These are phyloP conservation scores for Mycosphaerella sp. DNA, from an alignment of 2,329 filamentous ascomycete genomes.

Conservation along the genomic window DNA sequence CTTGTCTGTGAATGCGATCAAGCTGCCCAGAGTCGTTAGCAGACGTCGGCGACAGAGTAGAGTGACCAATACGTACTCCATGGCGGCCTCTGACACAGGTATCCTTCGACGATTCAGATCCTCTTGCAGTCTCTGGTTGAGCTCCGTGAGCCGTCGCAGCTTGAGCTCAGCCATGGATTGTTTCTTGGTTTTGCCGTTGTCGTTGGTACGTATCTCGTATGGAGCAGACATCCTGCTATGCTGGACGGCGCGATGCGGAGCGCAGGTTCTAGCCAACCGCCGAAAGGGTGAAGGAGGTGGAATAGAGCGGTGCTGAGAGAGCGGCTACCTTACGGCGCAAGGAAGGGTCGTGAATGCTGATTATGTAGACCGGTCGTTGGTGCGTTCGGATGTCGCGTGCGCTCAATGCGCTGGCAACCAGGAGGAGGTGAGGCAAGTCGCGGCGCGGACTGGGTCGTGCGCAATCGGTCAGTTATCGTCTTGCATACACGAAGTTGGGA, in stretches of 20 bases:
- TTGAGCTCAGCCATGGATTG: constrained; percentile 99
- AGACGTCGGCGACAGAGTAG: not conserved
- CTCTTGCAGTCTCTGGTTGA: constrained; percentile 92
- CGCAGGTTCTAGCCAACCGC: not conserved
- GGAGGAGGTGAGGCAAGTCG: constrained; percentile 1
- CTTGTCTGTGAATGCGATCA: constrained; percentile 96
- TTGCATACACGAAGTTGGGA: not conserved
- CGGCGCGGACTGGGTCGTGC: not conserved
- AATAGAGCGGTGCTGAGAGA: not conserved
- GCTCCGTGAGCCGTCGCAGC: constrained; percentile 87
- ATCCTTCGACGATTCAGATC: constrained; percentile 93
- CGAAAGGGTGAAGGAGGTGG: not conserved
- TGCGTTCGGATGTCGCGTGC: constrained; percentile 7
- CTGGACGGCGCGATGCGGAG: not conserved
- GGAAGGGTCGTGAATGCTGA: not conserved
- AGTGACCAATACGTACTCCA: constrained; percentile 39
- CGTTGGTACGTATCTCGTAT: constrained; percentile 60
- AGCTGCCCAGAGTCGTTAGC: constrained; percentile 48
- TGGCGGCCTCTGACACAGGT: constrained; percentile 84
- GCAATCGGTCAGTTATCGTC: not conserved
- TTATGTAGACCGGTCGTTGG: not conserved
- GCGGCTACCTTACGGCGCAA: not conserved
- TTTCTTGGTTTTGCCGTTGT: constrained; percentile 79
- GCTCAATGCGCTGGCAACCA: constrained; percentile 9
- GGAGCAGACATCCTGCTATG: constrained; percentile 49